Base-by-base conservation (phyloP, 1,139 yeast species). In the Suhomyces atakaporum region DNA sequence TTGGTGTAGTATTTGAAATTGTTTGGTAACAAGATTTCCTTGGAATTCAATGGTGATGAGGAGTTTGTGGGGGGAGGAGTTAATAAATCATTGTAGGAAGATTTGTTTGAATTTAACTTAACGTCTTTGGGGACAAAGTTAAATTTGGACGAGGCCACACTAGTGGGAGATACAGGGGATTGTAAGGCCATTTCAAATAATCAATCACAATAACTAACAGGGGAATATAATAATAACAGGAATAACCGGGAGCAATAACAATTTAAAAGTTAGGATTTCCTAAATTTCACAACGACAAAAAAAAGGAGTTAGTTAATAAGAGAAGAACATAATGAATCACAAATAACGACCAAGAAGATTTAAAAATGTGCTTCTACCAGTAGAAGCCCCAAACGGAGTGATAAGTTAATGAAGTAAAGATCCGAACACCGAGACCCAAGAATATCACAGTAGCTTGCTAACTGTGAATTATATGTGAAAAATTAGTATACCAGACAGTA, bases 1-100 rank as follows among this genome's bases (percentile, higher is more conserved):
- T 59, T 58, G 34, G 67, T 64, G 50, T 69, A 71, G 48, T 70
- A 70, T 38, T 61, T 58, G 47, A 55, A 61, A 47, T 69, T 65
- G 50, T 66, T 69, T 12, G 76, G 76, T 20, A 44, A 38, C 29
- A 46, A 42, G 31, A 36, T 33, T 27, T 46, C 49, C 28, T 43
- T 46, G 24, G 27, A 28, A 20, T 40, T 33, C 15, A 43, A 29
- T 7, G 51, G 50, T 7, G 51, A 46, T 5, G 50, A 46, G 13
- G 47, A 35, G 21, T 36, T 41, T 22, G 51, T 43, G 13, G 51
- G 48, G n/a, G 52, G 52, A 16, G 53, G 53, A 10, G 53, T 49
- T 37, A 49, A 47, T 25, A 48, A 45, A 18, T 43, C 44, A 16
- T 24, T 22, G 18, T 18, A 15, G 12, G 10, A 6, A 13, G 35